Conservation (phyloP, 768 basidiomycete species). For the Brasilioporus rufonigricans region DNA sequence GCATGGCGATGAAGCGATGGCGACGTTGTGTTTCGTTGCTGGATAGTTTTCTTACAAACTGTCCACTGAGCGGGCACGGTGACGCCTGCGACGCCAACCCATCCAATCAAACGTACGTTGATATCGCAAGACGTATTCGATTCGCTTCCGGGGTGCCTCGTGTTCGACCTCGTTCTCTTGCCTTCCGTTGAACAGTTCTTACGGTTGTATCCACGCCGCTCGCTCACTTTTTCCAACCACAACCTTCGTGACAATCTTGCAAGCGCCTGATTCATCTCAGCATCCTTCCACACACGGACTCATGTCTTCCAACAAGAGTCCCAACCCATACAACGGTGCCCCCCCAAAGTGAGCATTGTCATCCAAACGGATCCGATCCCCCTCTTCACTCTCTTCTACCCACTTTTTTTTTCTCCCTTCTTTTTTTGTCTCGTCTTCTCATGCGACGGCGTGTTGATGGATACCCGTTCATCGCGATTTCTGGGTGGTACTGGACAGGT, state of each 20-base stretch:
- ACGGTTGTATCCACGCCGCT: slow-evolving; percentile 4
- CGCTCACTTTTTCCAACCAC: background rate
- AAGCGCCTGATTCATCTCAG: background rate
- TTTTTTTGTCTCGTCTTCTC: background rate
- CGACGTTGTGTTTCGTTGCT: background rate
- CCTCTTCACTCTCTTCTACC: background rate
- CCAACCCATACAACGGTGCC: slow-evolving; percentile 31
- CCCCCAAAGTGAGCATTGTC: slow-evolving; percentile 32
- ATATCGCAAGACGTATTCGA: background rate
- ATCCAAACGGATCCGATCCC: background rate
- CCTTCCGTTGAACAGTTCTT: background rate
- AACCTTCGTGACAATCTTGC: background rate
- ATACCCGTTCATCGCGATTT: background rate
- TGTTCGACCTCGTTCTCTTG: slow-evolving; percentile 22
- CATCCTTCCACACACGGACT: slow-evolving; percentile 1
- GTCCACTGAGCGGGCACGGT: background rate
- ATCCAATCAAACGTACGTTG: slow-evolving; percentile 1
- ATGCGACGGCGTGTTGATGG: slow-evolving; percentile 7
- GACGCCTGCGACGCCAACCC: background rate
- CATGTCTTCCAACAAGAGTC: slow-evolving; percentile 36
- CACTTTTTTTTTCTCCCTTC: background rate
- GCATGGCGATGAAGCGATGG: background rate
- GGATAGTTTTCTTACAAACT: no score
- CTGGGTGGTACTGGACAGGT: slow-evolving; percentile 30
- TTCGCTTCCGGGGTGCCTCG: slow-evolving; percentile 12